Evolutionary conservation across 148 eudicot genomes (phyloP), one percentile per base, ranked within the genome.

Genomic region (Dysphania ambrosioides): DNA sequence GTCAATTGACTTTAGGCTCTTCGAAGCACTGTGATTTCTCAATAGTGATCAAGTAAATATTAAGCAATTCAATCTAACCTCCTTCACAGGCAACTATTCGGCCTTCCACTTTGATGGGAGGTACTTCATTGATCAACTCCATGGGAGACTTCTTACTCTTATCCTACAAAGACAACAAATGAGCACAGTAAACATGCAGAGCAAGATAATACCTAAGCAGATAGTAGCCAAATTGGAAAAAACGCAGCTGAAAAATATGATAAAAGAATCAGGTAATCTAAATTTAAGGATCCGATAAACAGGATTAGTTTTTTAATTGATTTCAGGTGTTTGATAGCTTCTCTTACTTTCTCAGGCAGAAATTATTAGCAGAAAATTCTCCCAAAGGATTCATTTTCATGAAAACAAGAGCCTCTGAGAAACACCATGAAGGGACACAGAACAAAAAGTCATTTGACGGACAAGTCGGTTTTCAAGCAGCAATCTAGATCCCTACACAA

Each of bases 101-200:
- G 69, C 86, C 97, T 32, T 92, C 89, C 75, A 92, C 97, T 86
- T 92, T 95, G 69, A 95, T 95, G 27, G 98, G 97, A 76, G 97
- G 96, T 78, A 92, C 93, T 83, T 95, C 97, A 75, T 87, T 86
- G 66, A 95, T 92, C 87, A 95, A 82, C 88, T 92, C 91, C 98
- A 95, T 95, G 15, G 98, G 98, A 77, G 98, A 91, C 79, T 90
- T 95, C 79, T 90, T 87, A 81, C 88, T 89, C 59, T 89, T 87
- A 71, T 89, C 88, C 98, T 95, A 61, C 79, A 78, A 47, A 61
- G 8, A 77, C 36, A 67, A 29, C 4, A 73, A 34, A 62, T 44
- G 59, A 24, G 16, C 12, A 29, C 38, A 13, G 49, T 21, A 49
- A 77, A 30, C 29, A 40, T 12, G 53, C 44, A 36, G 55, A 6